Base-by-base conservation (phyloP, 2,329 filamentous ascomycete species). In the Ambrosiella xylebori region DNA sequence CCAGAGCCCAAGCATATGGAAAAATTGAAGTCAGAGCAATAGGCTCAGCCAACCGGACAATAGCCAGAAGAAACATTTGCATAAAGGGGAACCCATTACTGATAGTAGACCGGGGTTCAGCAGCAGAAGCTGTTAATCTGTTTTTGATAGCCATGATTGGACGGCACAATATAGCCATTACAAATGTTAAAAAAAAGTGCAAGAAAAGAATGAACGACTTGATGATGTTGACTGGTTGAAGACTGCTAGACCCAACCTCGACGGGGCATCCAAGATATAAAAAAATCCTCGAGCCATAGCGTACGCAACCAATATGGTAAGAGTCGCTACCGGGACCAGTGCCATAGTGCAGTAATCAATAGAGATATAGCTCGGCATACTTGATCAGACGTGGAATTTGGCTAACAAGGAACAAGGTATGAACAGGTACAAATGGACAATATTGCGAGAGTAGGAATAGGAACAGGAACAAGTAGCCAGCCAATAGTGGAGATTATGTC, bases 1-100 rank as follows among this genome's bases (percentile, higher is more conserved):
- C 83, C 64, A 91, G 81, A 61, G 85, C 79, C 85, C 86, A 94
- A 61, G 87, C 87, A 70, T 95, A 96, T 17, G 90, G 90, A 65
- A 91, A 94, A 70, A 95, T 93, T 66, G 87, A 93, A 1, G 89
- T 95, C 63, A 96, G 79, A 55, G 90, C 89, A 65, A 96, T 91
- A 19, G 90, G 90, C 70, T 96, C 90, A 57, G 89, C 87, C 64
- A 96, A 81, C 62, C 90, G 88, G 67, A 94, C 90, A 75, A 95
- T 88, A 68, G 88, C 89, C 63, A 96, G 78, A 15, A 95, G 72
- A 64, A 91, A 89, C 35, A 95, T 81, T 69, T 96, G 90, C 27
- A 81, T 71, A 7, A 85, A 81, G 3, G 89, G 90, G 66, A 95
- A 95, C 4, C 40, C 40, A 17, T 7, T 27, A 1, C 27, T n/a